Evolutionary conservation across 2,329 filamentous ascomycete species (phyloP), one percentile per base, ranked within the genome.

Genomic region (Colletotrichum sp.): DNA sequence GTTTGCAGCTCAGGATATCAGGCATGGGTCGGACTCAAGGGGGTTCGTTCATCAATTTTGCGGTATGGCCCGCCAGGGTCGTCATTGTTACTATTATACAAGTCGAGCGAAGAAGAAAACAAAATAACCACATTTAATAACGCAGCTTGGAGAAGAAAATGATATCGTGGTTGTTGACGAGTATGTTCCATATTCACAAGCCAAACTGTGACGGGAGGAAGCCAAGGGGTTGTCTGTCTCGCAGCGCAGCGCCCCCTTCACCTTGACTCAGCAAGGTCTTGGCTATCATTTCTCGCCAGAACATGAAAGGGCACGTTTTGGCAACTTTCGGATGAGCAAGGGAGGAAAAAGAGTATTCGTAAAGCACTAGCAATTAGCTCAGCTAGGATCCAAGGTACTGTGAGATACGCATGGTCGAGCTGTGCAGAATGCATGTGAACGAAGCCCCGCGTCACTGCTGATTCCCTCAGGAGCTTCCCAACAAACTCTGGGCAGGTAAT

Each of bases 1-100:
- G 60, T 64, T 71, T 67, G 39, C 44, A 71, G 69, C 69, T 71
- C 55, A 52, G 68, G 69, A 39, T 71, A 71, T 39, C 62, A 44
- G 24, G 60, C 69, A 71, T 39, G 21, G 62, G n/a, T 59, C 15
- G 55, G 55, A n/a, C 34, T 66, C 21, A 66, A 4, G 59, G 59
- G 44, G 30, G 9, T 44, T 39, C 32, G 10, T 44, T 64, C n/a
- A 36, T 24, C 13, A 24, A 8, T 44, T 44, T 39, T 39, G n/a
- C 10, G 44, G 44, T 21, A 52, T 13, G 6, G 10, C 44, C 44
- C n/a, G 44, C n/a, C n/a, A 52, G 44, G 44, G n/a, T 52, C 12
- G 10, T 52, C 44, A 21, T 13, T 52, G n/a, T 52, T 52, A 52
- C 44, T 8, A 52, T 5, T 21, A 13, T 52, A 21, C 10, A 13